Evolutionary conservation across 139 green algal species (phyloP).

Genomic region (Dunaliella sp.): DNA sequence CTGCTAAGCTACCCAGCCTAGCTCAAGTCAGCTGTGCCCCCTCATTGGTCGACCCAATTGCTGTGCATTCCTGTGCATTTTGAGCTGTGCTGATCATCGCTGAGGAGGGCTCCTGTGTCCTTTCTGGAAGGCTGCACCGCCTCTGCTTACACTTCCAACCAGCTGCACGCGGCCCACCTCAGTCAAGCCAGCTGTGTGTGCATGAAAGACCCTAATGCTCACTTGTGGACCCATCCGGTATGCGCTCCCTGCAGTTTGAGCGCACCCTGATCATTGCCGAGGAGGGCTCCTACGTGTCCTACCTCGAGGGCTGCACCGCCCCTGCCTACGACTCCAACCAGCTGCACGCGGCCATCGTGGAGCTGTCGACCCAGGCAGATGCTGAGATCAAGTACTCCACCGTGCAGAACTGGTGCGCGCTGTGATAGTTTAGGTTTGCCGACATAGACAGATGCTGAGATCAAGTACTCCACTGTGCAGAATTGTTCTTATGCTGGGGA

Average conservation of each 20-base stretch:
- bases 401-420: slow-evolving; percentile 96
- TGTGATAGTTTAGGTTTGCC: no score
- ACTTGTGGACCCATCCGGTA: no score
- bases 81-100: slow-evolving; percentile 96
- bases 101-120: slow-evolving; percentile 90
- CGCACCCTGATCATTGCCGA: slow-evolving; percentile 96
- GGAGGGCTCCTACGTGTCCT: slow-evolving; percentile 91
- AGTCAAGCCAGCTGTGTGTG: no score
- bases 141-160: slow-evolving; percentile 91
- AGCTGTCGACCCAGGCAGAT: slow-evolving; percentile 78
- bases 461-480: slow-evolving; percentile 99
- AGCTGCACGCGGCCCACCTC: slow-evolving; percentile 98
- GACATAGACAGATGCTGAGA: slow-evolving; percentile 80
- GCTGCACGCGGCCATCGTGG: slow-evolving; percentile 98
- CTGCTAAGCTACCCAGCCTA: no score
- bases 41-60: no score
- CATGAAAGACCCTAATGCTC: no score
- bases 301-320: slow-evolving; percentile 97
- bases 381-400: slow-evolving; percentile 99
- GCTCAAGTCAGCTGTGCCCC: no score
- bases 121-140: slow-evolving; percentile 98
- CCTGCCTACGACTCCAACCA: slow-evolving; percentile 94
- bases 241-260: slow-evolving; percentile 86
- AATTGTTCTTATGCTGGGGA: no score
- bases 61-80: slow-evolving; percentile 72